phyloP scores from a whole-genome alignment of 164 flowering plant genomes.

The Umbilicus rupestris region DNA sequence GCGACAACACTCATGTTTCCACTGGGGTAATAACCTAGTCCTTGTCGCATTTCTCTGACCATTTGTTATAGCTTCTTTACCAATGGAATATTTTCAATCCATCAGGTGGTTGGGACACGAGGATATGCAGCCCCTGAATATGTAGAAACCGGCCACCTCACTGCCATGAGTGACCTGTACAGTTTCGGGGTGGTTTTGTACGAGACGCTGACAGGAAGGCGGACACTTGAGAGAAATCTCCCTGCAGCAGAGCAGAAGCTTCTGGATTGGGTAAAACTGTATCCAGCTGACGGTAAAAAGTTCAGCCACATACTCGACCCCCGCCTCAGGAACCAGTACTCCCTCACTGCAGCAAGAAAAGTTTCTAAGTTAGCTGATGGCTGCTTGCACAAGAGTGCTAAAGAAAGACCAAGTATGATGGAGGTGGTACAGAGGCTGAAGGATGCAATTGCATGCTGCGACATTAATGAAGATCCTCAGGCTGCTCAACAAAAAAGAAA shows the following conservation, averaged over 20 bases:
- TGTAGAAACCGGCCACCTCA: conserved; percentile 70
- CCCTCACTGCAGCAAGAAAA: conserved; percentile 38
- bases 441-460: conserved; percentile 22
- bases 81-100: neutral
- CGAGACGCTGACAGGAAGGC: conserved; percentile 75
- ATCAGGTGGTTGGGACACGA: conserved; percentile 72
- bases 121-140: conserved; percentile 99
- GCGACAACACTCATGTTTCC: conserved; percentile 65
- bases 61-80: neutral
- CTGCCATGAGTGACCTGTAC: conserved; percentile 59
- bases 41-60: neutral
- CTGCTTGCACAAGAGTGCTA: conserved; percentile 48
- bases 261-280: conserved; percentile 76
- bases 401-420: conserved; percentile 67
- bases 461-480: neutral
- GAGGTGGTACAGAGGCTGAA: conserved; percentile 53
- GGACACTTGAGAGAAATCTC: conserved; percentile 57
- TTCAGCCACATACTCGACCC: conserved; percentile 74
- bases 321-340: conserved; percentile 41
- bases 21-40: conserved; percentile 82
- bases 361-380: conserved; percentile 68
- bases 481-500: neutral
- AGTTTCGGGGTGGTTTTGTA: conserved; percentile 87
- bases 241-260: conserved; percentile 75
- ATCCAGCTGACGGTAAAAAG: conserved; percentile 56